Conservation (phyloP, 129 eudicot species). For the Ambrosia trifida region DNA sequence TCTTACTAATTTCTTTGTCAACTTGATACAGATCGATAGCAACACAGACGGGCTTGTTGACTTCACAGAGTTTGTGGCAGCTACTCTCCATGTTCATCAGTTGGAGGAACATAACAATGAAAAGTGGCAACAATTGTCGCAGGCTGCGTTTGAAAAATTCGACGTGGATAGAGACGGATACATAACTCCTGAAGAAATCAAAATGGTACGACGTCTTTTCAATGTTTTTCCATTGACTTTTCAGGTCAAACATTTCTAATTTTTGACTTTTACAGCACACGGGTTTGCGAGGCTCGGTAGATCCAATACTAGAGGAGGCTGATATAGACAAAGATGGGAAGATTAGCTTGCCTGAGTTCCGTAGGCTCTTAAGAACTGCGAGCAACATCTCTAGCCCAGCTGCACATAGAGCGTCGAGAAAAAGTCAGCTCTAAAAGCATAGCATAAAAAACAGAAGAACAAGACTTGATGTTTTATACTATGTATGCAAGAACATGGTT, state of each 20-base stretch:
- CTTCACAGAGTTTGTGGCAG: conserved; percentile 96
- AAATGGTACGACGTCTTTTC: conserved; percentile 51
- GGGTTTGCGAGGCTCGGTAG: conserved; percentile 80
- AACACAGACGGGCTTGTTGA: conserved; percentile 95
- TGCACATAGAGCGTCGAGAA: conserved; percentile 26
- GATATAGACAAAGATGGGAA: conserved; percentile 91
- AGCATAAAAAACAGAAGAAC: neutral
- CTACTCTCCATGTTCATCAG: conserved; percentile 93
- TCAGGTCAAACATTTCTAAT: neutral
- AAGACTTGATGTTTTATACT: conserved; percentile 20
- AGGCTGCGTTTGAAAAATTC: conserved; percentile 93
- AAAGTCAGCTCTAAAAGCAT: conserved; percentile 11
- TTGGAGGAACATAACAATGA: conserved; percentile 80
- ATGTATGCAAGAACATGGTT: conserved; percentile 26
- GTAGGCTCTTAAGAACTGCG: conserved; percentile 87
- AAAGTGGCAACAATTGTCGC: conserved; percentile 85
- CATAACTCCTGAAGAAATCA: conserved; percentile 91
- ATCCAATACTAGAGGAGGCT: conserved; percentile 86
- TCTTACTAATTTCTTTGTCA: neutral
- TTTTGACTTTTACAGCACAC: conserved; percentile 55
- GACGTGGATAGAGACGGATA: conserved; percentile 92
- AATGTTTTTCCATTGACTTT: conserved; percentile 11
- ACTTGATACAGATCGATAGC: conserved; percentile 66
- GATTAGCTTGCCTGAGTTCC: conserved; percentile 83
- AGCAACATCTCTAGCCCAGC: conserved; percentile 57